A percentile compares a stretch with the other conserved stretches of the same genome.
These are phyloP conservation scores for Ciborinia camelliae DNA, from an alignment of 2,329 filamentous ascomycete genomes.

Conservation along the genomic window DNA sequence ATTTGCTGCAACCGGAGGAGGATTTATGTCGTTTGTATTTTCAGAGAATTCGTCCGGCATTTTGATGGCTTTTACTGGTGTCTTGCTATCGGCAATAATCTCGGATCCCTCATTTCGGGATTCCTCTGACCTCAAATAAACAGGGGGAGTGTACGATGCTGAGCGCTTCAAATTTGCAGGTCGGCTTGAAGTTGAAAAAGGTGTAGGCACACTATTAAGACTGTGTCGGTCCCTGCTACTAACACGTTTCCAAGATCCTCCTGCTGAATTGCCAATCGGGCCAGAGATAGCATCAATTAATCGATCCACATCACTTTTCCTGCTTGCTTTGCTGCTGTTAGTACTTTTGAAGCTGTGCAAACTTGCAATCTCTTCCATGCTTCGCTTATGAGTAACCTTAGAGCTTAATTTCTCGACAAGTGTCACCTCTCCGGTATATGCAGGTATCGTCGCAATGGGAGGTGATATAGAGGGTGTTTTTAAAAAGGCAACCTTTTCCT, in stretches of 20 bases:
- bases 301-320: conserved; percentile 61
- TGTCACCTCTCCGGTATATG: conserved; percentile 53
- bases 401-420: conserved; percentile 52
- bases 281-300: conserved; percentile 70
- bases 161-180: conserved; percentile 25
- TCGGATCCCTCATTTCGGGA: conserved; percentile 42
- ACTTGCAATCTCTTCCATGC: conserved; percentile 29
- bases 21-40: not conserved
- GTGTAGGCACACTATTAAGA: conserved; percentile 14
- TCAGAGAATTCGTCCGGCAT: conserved; percentile 44
- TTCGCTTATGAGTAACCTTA: conserved; percentile 22
- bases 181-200: not conserved
- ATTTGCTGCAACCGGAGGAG: conserved; percentile 19
- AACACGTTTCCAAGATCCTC: conserved; percentile 33
- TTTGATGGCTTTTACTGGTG: conserved; percentile 44
- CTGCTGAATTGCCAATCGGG: conserved; percentile 47
- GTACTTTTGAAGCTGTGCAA: conserved; percentile 31
- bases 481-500: not conserved
- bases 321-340: conserved; percentile 32
- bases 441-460: conserved; percentile 20
- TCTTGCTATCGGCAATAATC: conserved; percentile 41
- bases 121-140: conserved; percentile 23
- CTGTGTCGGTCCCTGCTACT: conserved; percentile 26
- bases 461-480: conserved; percentile 3
- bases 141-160: conserved; percentile 27